Conservation (phyloP, 2,329 filamentous ascomycete genomes). For the Trichocomaceae sp. region DNA sequence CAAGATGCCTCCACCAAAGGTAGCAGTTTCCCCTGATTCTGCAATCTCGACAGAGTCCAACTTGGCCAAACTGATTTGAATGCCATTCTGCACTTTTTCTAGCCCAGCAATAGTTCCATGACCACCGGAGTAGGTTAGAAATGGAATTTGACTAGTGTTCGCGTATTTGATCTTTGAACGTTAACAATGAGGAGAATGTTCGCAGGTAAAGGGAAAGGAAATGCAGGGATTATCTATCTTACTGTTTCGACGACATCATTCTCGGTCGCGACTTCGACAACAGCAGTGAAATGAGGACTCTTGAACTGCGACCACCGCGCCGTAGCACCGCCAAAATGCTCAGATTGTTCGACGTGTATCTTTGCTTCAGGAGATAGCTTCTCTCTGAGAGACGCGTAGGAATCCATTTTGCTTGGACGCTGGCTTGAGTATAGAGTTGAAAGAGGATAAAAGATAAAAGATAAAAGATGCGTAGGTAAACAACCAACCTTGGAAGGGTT, state of each 20-base stretch:
- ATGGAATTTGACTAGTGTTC: not conserved
- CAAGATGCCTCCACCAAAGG: not conserved
- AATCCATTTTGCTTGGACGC: slow-evolving; percentile 22
- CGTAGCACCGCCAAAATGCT: not conserved
- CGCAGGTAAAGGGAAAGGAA: not conserved
- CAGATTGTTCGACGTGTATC: not conserved
- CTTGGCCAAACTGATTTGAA: not conserved
- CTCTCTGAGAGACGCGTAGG: not conserved
- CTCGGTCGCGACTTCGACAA: slow-evolving; percentile 8
- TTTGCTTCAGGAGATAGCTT: slow-evolving; percentile 5
- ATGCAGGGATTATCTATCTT: not conserved
- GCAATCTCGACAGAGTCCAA: slow-evolving; percentile 1
- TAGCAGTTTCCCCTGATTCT: not conserved
- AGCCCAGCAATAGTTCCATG: not conserved
- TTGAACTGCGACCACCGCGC: slow-evolving; percentile 6
- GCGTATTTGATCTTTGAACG: slow-evolving; percentile 3
- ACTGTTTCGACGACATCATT: slow-evolving; percentile 10
- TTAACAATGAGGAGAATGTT: not conserved
- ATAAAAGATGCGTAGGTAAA: too few species aligned
- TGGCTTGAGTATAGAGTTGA: not conserved
- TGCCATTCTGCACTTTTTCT: not conserved
- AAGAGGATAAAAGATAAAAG: too few species aligned
- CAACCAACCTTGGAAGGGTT: too few species aligned
- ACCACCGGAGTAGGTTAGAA: slow-evolving; percentile 1
- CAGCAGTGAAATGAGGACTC: not conserved